Evolutionary conservation across 2,329 filamentous ascomycete species (phyloP), one percentile per base, ranked within the genome.

Genomic region (Scedosporium minutisporum): DNA sequence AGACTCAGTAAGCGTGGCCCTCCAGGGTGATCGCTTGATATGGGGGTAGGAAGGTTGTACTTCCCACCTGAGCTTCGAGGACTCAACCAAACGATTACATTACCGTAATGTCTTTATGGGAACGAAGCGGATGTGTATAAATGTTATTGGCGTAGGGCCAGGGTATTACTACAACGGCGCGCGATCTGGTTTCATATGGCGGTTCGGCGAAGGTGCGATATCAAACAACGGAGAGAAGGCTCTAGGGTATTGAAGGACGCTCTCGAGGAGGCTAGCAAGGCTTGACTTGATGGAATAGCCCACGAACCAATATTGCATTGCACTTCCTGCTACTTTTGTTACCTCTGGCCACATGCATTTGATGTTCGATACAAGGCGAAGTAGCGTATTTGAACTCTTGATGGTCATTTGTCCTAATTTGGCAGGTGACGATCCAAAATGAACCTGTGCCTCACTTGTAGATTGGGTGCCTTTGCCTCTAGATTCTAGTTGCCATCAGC

Each of bases 1-100:
- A 99, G 84, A 99, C 95, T 48, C 93, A 97, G 85, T 97, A 87
- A 73, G 69, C 51, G 57, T 61, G 27, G 53, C 48, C 14, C n/a
- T 33, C 57, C 27, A 6, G 10, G n/a, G 6, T 7, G 57, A 38
- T 38, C 9, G 33, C 57, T 23, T 23, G 23, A 12, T 18, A 55
- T 55, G 23, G 51, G 2, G 7, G 23, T 29, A 38, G 33, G 33
- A 10, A 38, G 10, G 33, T 38, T 38, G 10, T 12, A 10, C 33
- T 55, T 23, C 7, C 23, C 51, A 18, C 51, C 21, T 25, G 23
- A 27, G n/a, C 9, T 48, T 3, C 16, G 44, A 48, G 44, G 44
- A 48, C 6, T 21, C 44, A 21, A 48, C 5, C 23, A 2, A 23
- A 55, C 23, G 51, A 29, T 41, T 58, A 23, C 33, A 38, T 41